A percentile compares a stretch with the other conserved stretches of the same genome.
Evolutionary conservation across 768 basidiomycete species (phyloP).

Genomic region (Mycena vulgaris): DNA sequence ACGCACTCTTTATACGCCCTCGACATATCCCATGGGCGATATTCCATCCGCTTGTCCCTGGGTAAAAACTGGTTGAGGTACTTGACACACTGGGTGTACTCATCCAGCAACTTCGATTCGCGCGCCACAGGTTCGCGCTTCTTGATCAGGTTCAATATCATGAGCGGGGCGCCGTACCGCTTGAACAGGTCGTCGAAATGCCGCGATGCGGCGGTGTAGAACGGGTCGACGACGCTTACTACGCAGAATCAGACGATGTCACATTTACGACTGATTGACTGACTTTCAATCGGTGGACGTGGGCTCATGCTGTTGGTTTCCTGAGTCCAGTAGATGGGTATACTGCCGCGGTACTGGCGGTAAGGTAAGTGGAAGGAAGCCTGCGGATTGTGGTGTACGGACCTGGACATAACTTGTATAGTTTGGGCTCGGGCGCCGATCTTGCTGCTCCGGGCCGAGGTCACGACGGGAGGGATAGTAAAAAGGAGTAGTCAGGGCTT

Average conservation of each 20-base stretch:
- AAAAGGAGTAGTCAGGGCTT: conserved; percentile 91
- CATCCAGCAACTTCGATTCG: conserved; percentile 91
- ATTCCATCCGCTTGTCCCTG: conserved; percentile 86
- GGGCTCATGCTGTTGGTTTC: conserved; percentile 93
- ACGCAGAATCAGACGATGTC: conserved; percentile 3
- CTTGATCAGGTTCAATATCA: conserved; percentile 96
- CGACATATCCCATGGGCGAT: conserved; percentile 97
- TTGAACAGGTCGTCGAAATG: conserved; percentile 94
- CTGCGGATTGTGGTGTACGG: conserved; percentile 7
- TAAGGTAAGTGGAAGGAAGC: background rate
- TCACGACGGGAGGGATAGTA: conserved; percentile 74
- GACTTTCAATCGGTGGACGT: conserved; percentile 96
- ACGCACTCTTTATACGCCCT: conserved; percentile 93
- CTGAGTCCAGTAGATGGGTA: conserved; percentile 97
- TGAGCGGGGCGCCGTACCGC: conserved; percentile 91
- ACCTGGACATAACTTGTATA: conserved; percentile 98
- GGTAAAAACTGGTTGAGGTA: conserved; percentile 98
- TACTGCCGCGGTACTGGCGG: conserved; percentile 90
- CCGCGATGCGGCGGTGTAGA: conserved; percentile 91
- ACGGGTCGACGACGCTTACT: conserved; percentile 97
- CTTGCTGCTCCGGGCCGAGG: conserved; percentile 47
- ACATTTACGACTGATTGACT: conserved; percentile 42
- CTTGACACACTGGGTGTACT: conserved; percentile 92
- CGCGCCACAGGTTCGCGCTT: conserved; percentile 82
- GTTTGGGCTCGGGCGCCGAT: conserved; percentile 80